Evolutionary conservation across 2,329 filamentous ascomycete species (phyloP).

Genomic region (Aspergillus fumigatiaffinis): DNA sequence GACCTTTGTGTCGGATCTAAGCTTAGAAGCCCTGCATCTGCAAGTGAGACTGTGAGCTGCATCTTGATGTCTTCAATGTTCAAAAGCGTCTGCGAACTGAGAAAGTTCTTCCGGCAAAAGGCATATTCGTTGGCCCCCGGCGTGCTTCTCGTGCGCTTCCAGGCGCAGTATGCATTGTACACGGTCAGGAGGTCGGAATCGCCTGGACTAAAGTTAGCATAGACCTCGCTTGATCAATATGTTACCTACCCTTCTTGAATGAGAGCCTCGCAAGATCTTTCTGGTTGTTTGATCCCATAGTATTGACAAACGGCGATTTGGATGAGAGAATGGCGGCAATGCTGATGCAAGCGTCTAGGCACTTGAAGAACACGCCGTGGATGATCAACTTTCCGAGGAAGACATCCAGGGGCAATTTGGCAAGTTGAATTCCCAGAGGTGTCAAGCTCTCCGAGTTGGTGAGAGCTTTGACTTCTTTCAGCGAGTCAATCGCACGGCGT

Average conservation of each 20-base stretch:
- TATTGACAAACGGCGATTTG: constrained; percentile 87
- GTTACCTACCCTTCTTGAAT: constrained; percentile 63
- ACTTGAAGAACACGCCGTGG: constrained; percentile 80
- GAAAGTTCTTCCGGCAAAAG: constrained; percentile 92
- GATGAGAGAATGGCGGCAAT: constrained; percentile 90
- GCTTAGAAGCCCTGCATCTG: constrained; percentile 77
- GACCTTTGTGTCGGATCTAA: constrained; percentile 70
- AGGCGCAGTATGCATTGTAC: constrained; percentile 88
- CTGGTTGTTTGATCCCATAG: constrained; percentile 77
- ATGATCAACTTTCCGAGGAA: constrained; percentile 92
- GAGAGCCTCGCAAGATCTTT: constrained; percentile 73
- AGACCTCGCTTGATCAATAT: not conserved
- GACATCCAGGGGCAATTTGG: constrained; percentile 85
- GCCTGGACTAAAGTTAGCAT: constrained; percentile 39
- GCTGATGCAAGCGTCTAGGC: constrained; percentile 85
- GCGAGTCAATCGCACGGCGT: constrained; percentile 82
- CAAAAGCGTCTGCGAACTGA: constrained; percentile 79
- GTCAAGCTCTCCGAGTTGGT: constrained; percentile 80
- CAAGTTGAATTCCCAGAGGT: constrained; percentile 78
- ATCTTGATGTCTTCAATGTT: constrained; percentile 96
- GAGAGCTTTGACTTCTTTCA: constrained; percentile 88
- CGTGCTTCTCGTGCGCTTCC: constrained; percentile 76
- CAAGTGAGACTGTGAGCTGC: constrained; percentile 78
- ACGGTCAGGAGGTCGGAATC: constrained; percentile 90
- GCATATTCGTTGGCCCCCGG: constrained; percentile 71